Base-by-base conservation (phyloP, 2,329 filamentous ascomycete species). In the Scedosporium minutisporum region DNA sequence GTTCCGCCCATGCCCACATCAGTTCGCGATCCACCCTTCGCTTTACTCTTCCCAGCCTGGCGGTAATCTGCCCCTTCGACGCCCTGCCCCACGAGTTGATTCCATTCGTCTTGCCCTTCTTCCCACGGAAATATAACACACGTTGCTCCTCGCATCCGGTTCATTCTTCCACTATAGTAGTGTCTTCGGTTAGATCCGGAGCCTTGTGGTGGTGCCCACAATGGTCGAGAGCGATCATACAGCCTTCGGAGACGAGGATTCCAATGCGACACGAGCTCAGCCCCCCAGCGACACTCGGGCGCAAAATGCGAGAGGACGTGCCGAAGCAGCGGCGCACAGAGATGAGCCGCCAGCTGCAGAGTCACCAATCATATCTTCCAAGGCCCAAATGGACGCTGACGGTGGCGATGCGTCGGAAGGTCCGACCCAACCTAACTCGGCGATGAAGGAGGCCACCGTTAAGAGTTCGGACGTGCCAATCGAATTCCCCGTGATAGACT, bases 151-250 rank as follows among this genome's bases (percentile, higher is more conserved):
- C 29, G 29, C 7, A 33, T 59, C 57, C 51, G 59, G 44, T 12
- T 64, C 64, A 23, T 44, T 71, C 55, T 71, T 70, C 57, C 64
- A 66, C 42, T 66, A 66, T 61, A 66, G 65, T 65, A 69, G 68
- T 67, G 66, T 73, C 61, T 64, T 70, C 61, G 64, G 67, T 65
- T 68, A 71, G 44, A 46, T 61, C 42, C 58, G 58, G 44, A 61
- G 38, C 58, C 58, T 61, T 29, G 44, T 61, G 18, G 53, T 48
- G 44, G 48, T 61, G 42, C 42, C 44, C n/a, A 33, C 58, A 12
- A 25, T 25, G 21, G 12, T 44, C n/a, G 44, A 53, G 21, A n/a
- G 14, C 4, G n/a, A 27, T 12, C 48, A 53, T 10, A 12, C 48
- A 12, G 18, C 48, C 48, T 53, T 53, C 48, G 25, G 6, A 23